Conservation (phyloP, 192 early-diverging fungal species). For the Backusella mclennaniae region DNA sequence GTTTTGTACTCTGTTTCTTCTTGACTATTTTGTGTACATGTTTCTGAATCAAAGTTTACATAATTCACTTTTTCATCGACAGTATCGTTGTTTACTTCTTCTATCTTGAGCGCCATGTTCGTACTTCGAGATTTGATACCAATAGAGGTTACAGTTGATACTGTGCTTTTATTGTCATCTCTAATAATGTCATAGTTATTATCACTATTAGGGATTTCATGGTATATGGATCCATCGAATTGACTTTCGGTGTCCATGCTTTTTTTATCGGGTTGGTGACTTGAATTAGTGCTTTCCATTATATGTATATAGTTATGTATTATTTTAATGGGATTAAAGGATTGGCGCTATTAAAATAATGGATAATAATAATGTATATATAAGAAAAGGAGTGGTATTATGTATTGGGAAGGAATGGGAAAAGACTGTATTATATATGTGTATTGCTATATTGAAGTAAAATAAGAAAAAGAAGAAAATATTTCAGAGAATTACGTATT, state of each 20-base stretch:
- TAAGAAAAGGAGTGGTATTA: not conserved
- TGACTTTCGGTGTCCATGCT: not conserved
- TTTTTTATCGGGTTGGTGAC: not conserved
- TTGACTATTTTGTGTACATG: not conserved
- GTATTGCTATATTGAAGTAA: not conserved
- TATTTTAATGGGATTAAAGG: not conserved
- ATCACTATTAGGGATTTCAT: not conserved
- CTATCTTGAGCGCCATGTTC: not conserved
- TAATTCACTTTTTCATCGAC: not conserved
- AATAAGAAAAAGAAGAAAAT: not conserved
- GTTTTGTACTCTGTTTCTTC: constrained; percentile 10
- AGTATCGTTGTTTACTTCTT: not conserved
- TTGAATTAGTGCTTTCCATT: not conserved
- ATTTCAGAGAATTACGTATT: not conserved
- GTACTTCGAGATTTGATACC: not conserved
- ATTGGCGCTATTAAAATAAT: not conserved
- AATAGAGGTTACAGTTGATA: not conserved
- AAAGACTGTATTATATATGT: not conserved
- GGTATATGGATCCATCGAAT: not conserved
- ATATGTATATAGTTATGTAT: not conserved
- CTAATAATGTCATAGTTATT: not conserved
- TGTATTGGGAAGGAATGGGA: not conserved
- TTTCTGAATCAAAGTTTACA: not conserved
- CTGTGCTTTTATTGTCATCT: not conserved
- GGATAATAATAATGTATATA: not conserved